Base-by-base conservation (phyloP, 163 green algal genomes). In the Chlorella variabilis region DNA sequence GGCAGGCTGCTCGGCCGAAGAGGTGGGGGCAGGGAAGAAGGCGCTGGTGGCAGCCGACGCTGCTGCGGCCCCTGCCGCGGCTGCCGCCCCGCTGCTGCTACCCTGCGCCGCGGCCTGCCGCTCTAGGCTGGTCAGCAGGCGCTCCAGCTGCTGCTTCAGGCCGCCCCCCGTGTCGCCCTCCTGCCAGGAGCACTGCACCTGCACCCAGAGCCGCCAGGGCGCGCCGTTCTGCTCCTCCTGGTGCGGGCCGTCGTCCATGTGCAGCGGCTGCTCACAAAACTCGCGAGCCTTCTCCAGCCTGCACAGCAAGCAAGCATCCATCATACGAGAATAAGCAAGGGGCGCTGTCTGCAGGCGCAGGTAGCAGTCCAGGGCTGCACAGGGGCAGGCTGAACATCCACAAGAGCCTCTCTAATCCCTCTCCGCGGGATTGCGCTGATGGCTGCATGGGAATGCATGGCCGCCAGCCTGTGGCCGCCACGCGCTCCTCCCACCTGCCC, bases 101-200 rank as follows among this genome's bases (percentile, higher is more conserved):
- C 25, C 65, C 41, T 7, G 15, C 25, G 18, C 34, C 42, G 15
- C 39, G 27, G 39, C 48, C 48, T 70, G 34, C 23, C 11, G 7
- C n/a, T 56, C 54, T 8, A 80, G 73, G 23, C 8, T 54, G 2
- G 38, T 36, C 38, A 54, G 8, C 13, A 80, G 73, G n/a, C 25
- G 21, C 20, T 33, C 21, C 70, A 81, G 75, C 29, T 73, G 41
- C 29, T 33, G 39, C 75, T 81, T 81, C 25, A 81, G 59, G 36
- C 21, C 25, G 58, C 75, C 71, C 25, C 11, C 36, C 3, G 71
- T 39, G 39, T 81, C 75, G 29, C 75, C 75, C 41, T 81, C 75
- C 27, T 81, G 75, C 59, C 58, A 81, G 25, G 59, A 62, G 59
- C 75, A 81, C 59, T 81, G 75, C 4, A 45, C 75, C 41, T 73